A percentile compares a stretch with the other conserved stretches of the same genome.
Conservation (phyloP, 352 stramenopile species). For the Albugo laibachii region DNA sequence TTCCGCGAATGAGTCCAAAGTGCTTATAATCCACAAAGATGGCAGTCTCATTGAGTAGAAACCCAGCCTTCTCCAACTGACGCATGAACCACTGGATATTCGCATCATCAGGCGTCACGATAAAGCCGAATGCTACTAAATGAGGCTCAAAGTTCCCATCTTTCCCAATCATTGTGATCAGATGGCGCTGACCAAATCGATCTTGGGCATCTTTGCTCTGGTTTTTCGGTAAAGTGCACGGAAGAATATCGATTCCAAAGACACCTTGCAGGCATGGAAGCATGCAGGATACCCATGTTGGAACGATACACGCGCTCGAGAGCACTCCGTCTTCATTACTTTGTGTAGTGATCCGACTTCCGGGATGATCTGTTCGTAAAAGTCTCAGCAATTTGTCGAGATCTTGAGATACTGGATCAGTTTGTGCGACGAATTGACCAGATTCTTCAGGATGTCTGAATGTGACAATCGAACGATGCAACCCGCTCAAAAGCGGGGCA, state of each 20-base stretch:
- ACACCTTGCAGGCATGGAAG: not conserved
- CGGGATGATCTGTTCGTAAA: conserved; percentile 5
- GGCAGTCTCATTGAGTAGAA: not conserved
- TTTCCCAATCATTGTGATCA: not conserved
- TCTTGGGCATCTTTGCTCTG: not conserved
- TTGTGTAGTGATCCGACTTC: not conserved
- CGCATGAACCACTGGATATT: not conserved
- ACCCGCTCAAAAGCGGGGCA: no score
- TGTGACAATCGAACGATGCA: no score
- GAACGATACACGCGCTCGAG: not conserved
- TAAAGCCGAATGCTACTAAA: not conserved
- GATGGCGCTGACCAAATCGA: no score
- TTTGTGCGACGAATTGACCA: not conserved
- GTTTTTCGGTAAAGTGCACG: not conserved
- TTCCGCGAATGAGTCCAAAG: not conserved
- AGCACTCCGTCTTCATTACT: not conserved
- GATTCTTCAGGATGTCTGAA: no score
- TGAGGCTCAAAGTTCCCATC: not conserved
- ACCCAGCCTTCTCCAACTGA: not conserved
- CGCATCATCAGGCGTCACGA: not conserved
- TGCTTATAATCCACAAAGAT: not conserved
- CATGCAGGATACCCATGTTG: not conserved
- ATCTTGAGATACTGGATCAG: conserved; percentile 4
- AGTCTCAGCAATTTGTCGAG: conserved; percentile 7
- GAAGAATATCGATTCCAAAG: not conserved